Evolutionary conservation across 805 yeast species (phyloP).

Genomic region (Candida montana): DNA sequence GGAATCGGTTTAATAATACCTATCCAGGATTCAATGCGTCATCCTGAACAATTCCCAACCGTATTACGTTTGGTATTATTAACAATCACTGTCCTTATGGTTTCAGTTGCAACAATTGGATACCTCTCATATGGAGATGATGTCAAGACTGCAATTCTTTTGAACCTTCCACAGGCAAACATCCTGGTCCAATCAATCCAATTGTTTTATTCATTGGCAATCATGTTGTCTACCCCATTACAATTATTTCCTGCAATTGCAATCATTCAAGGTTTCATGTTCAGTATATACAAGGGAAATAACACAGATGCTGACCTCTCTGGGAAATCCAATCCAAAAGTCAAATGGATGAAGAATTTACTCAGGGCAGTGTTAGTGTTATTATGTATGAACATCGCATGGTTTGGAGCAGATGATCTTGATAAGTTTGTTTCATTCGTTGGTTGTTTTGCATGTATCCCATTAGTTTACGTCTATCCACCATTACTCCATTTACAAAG

Average conservation of each 20-base stretch:
- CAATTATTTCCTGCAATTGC: conserved; percentile 77
- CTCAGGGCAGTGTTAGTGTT: conserved; percentile 51
- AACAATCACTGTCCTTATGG: conserved; percentile 58
- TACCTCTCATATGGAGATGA: conserved; percentile 62
- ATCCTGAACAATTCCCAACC: conserved; percentile 67
- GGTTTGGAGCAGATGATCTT: conserved; percentile 61
- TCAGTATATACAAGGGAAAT: conserved; percentile 17
- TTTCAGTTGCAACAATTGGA: conserved; percentile 61
- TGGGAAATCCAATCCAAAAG: conserved; percentile 47
- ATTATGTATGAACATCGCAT: conserved; percentile 52
- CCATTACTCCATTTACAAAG: conserved; percentile 66
- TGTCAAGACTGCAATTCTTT: conserved; percentile 61
- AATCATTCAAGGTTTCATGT: conserved; percentile 59
- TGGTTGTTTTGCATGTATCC: conserved; percentile 82
- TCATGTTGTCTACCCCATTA: conserved; percentile 72
- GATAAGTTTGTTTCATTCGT: conserved; percentile 75
- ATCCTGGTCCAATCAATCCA: conserved; percentile 59
- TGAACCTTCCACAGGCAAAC: conserved; percentile 69
- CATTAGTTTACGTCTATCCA: conserved; percentile 81
- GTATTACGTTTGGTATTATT: conserved; percentile 57
- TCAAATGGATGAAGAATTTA: conserved; percentile 65
- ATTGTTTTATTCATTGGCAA: conserved; percentile 67
- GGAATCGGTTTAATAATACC: conserved; percentile 82
- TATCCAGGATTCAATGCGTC: conserved; percentile 73
- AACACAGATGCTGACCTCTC: conserved; percentile 24